Evolutionary conservation across 306 rosid genomes (phyloP).

Genomic region (Lathyrus oleraceus): DNA sequence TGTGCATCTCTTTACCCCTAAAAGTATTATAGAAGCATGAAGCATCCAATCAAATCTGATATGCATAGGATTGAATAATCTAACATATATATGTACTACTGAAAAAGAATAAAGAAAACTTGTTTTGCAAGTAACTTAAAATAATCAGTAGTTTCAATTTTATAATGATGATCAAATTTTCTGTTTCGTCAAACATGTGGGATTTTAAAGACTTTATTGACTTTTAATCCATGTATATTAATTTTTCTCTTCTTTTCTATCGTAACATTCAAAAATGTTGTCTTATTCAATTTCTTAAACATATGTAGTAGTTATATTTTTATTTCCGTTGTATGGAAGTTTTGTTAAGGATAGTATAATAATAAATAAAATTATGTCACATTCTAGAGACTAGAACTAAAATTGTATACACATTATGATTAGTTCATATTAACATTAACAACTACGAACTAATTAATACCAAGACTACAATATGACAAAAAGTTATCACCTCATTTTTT

Average conservation of each 20-base stretch:
- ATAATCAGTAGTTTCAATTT: too few species aligned
- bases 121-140: too few species aligned
- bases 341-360: background rate
- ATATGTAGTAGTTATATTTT: background rate
- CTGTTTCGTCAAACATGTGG: slow-evolving; percentile 34
- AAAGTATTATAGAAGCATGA: too few species aligned
- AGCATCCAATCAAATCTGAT: too few species aligned
- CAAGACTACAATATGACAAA: background rate
- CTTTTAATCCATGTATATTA: background rate
- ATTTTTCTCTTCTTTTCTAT: background rate
- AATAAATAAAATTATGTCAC: background rate
- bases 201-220: background rate
- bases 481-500: background rate
- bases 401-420: background rate
- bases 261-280: background rate
- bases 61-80: too few species aligned
- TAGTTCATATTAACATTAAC: background rate
- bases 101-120: too few species aligned
- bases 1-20: too few species aligned
- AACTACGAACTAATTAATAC: background rate
- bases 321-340: background rate
- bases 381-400: background rate
- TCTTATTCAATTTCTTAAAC: too few species aligned
- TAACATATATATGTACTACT: too few species aligned
- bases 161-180: background rate